Evolutionary conservation across 306 rosid species (phyloP), one percentile per base, ranked within the genome.

Genomic region (Lupinus albus): DNA sequence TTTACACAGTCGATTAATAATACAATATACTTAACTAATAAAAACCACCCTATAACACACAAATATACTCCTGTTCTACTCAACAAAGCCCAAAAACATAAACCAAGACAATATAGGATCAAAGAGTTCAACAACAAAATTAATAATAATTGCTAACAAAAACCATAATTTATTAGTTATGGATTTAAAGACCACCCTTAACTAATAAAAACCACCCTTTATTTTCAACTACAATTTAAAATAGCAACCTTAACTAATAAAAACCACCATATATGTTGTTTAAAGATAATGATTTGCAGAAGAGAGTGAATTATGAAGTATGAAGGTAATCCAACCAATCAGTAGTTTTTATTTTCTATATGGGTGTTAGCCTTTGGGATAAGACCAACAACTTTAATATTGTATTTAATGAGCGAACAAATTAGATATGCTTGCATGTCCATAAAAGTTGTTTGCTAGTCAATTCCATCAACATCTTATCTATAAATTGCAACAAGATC

Each of bases 391-490:
- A 59, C 56, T 51, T 59, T 4, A 64, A 56, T 56, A 68, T 74
- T 39, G 13, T 18, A 13, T 54, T 14, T n/a, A 61, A 45, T 62
- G 0, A 30, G 35, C 2, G 25, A 61, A 54, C 57, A 67, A 25
- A 45, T 10, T 39, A 11, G 13, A 20, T 16, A 14, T 25, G 45
- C 45, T 8, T 39, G 45, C 45, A 39, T 39, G 45, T 39, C 11
- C 12, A 20, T 17, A n/a, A 16, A 46, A 10, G 16, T 16, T 16
- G 20, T 30, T 63, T 67, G 41, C 12, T 67, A 25, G 79, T 81
- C 78, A 59, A 77, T 51, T 78, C 85, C 50, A 67, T 81, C 85
- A 35, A 3, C 78, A 49, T 77, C 82, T 54, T 70, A 77, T 81
- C 74, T 4, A 51, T 45, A 64, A 64, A 45, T 18, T 65, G 64